phyloP scores from a whole-genome alignment of 805 yeast genomes.

The Groenewaldozyma tartarivorans region DNA sequence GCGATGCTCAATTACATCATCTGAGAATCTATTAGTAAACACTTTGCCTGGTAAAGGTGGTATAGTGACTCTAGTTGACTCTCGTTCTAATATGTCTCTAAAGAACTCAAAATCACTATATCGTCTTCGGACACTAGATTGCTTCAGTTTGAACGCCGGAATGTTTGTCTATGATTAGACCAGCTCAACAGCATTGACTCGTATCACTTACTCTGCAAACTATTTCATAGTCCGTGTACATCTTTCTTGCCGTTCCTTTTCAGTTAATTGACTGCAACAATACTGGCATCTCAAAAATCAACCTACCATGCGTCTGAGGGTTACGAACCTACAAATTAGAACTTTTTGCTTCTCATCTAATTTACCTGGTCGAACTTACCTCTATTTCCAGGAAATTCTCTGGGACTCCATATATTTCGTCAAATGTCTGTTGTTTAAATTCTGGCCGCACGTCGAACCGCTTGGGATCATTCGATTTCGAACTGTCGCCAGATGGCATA shows the following conservation, averaged over 20 bases:
- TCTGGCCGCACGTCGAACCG: constrained; percentile 29
- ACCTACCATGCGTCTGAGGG: constrained; percentile 60
- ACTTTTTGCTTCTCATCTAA: not conserved
- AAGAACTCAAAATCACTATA: constrained; percentile 86
- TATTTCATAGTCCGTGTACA: constrained; percentile 89
- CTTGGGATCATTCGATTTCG: constrained; percentile 15
- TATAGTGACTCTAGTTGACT: constrained; percentile 67
- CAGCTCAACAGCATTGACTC: too few species aligned
- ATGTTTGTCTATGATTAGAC: constrained; percentile 51
- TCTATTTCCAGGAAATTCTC: constrained; percentile 91
- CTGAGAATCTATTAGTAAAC: constrained; percentile 64
- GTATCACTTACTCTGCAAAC: constrained; percentile 54
- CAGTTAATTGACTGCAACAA: constrained; percentile 7
- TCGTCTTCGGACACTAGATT: constrained; percentile 67
- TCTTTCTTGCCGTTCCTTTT: constrained; percentile 40
- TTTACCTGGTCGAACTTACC: constrained; percentile 30
- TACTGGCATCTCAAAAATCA: not conserved
- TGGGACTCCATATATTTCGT: constrained; percentile 85
- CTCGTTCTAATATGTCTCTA: constrained; percentile 62
- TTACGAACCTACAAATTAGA: constrained; percentile 36
- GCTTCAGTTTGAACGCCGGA: constrained; percentile 66
- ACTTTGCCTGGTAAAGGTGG: constrained; percentile 92
- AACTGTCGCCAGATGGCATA: constrained; percentile 21
- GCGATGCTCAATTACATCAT: constrained; percentile 74
- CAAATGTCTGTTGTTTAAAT: constrained; percentile 53